A percentile compares a stretch with the other conserved stretches of the same genome.
These are phyloP conservation scores for Ochetophila trinervis DNA, from an alignment of 306 rosid genomes.

Conservation along the genomic window DNA sequence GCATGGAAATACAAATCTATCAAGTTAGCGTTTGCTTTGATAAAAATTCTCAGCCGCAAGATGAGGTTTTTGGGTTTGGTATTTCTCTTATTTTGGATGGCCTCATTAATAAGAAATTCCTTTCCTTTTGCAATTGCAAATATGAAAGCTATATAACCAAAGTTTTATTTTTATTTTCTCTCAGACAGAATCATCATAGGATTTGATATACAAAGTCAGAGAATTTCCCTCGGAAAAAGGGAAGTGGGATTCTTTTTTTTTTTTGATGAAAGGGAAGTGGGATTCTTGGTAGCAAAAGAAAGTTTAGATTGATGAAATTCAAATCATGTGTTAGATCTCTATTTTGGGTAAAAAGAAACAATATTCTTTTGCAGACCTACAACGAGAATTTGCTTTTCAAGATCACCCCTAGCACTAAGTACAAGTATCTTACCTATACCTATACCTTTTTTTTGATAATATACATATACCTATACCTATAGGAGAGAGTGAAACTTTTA, in stretches of 20 bases:
- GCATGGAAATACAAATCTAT: constrained; percentile 30
- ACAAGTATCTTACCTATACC: no score
- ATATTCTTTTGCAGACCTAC: neutral
- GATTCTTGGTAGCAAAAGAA: constrained; percentile 16
- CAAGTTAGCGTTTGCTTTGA: constrained; percentile 37
- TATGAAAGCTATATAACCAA: constrained; percentile 20
- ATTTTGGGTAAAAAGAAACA: neutral
- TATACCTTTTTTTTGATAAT: no score
- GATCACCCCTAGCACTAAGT: no score
- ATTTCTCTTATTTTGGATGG: constrained; percentile 57
- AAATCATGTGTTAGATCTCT: neutral
- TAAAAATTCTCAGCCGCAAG: constrained; percentile 39
- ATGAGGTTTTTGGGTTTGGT: constrained; percentile 56
- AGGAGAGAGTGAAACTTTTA: no score
- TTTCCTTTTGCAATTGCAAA: constrained; percentile 49
- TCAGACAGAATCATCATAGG: constrained; percentile 22
- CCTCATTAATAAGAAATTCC: constrained; percentile 71
- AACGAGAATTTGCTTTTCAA: constrained; percentile 2
- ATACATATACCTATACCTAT: no score
- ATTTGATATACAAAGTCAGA: constrained; percentile 10
- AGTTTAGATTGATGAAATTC: neutral
- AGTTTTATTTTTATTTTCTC: neutral
- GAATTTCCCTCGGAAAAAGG: constrained; percentile 34
- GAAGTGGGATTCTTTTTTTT: constrained; percentile 21
- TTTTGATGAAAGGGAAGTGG: neutral